Conservation (phyloP, 495 filamentous ascomycete species). For the Aspergillus asperescens region DNA sequence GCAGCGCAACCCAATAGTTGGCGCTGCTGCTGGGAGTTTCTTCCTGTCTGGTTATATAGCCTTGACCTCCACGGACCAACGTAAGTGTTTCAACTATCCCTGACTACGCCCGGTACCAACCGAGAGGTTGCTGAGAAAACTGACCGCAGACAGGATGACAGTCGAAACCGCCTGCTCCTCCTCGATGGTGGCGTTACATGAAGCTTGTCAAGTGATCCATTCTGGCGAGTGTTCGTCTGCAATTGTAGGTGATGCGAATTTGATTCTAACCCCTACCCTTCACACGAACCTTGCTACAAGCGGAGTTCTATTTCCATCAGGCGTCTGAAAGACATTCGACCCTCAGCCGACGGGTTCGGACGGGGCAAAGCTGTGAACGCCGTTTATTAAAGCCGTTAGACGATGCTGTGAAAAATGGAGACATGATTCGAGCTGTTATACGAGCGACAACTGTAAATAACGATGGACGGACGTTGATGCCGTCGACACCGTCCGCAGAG, state of each 20-base stretch:
- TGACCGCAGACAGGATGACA: slow-evolving; percentile 16
- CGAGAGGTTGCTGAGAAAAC: too few relatives aligned
- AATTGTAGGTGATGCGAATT: slow-evolving; percentile 34
- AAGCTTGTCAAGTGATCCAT: slow-evolving; percentile 30
- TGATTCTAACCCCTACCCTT: slow-evolving; percentile 34
- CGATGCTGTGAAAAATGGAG: slow-evolving; percentile 31
- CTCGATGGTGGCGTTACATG: slow-evolving; percentile 28
- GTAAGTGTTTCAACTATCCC: background rate
- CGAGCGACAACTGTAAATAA: slow-evolving; percentile 30
- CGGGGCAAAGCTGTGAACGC: slow-evolving; percentile 51
- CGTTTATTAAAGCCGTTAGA: slow-evolving; percentile 33
- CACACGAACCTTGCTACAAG: slow-evolving; percentile 23
- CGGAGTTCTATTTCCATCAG: slow-evolving; percentile 23
- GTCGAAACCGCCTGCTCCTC: slow-evolving; percentile 39
- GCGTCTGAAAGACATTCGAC: slow-evolving; percentile 55
- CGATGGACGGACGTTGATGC: slow-evolving; percentile 26
- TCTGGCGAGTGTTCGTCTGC: slow-evolving; percentile 35
- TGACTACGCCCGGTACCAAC: too few relatives aligned
- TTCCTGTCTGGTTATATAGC: background rate
- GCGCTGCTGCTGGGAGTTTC: background rate
- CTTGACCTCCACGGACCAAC: background rate
- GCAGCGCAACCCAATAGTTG: background rate
- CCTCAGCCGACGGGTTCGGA: slow-evolving; percentile 57
- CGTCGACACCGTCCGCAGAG: slow-evolving; percentile 2
- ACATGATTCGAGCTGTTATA: slow-evolving; percentile 42